phyloP scores from a whole-genome alignment of 1,139 yeast genomes.

The Sugiyamaella paludigena region DNA sequence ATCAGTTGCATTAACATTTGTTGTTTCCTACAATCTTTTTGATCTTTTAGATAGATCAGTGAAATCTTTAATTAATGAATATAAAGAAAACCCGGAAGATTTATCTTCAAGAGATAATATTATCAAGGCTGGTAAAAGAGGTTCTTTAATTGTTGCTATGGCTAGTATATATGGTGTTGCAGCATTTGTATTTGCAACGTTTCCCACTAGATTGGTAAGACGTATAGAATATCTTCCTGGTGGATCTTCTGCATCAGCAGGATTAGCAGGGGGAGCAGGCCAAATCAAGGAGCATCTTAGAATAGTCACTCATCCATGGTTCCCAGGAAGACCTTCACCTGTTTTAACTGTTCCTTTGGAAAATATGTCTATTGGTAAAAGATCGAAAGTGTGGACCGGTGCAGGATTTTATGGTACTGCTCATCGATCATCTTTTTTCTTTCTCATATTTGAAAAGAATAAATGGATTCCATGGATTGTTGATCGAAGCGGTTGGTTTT shows the following conservation, averaged over 20 bases:
- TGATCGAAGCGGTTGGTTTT: slow-evolving; percentile 81
- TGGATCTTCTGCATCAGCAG: slow-evolving; percentile 1
- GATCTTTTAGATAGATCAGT: slow-evolving; percentile 58
- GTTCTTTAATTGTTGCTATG: slow-evolving; percentile 44
- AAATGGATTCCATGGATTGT: slow-evolving; percentile 66
- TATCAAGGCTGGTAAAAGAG: slow-evolving; percentile 38
- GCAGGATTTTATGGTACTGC: slow-evolving; percentile 85
- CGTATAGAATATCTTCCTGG: slow-evolving; percentile 74
- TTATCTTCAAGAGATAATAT: slow-evolving; percentile 39
- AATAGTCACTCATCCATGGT: slow-evolving; percentile 68
- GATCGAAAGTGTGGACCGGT: slow-evolving; percentile 76
- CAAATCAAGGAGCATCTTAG: slow-evolving; percentile 46
- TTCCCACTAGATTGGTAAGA: slow-evolving; percentile 70
- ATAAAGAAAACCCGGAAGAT: slow-evolving; percentile 53
- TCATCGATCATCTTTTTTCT: slow-evolving; percentile 70
- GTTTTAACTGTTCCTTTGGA: slow-evolving; percentile 64
- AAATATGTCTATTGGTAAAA: slow-evolving; percentile 53
- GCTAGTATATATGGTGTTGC: slow-evolving; percentile 45
- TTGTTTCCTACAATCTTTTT: slow-evolving; percentile 64
- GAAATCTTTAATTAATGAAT: slow-evolving; percentile 56
- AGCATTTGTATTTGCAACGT: slow-evolving; percentile 43
- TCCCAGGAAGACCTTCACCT: slow-evolving; percentile 78
- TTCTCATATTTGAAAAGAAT: slow-evolving; percentile 61
- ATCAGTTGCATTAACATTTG: slow-evolving; percentile 66
- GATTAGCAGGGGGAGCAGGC: no score